Percentiles rank a stretch among this genome's conserved stretches.
Evolutionary conservation across 31 red algal genomes (phyloP).

Genomic region (Bonnemaisonia californica): DNA sequence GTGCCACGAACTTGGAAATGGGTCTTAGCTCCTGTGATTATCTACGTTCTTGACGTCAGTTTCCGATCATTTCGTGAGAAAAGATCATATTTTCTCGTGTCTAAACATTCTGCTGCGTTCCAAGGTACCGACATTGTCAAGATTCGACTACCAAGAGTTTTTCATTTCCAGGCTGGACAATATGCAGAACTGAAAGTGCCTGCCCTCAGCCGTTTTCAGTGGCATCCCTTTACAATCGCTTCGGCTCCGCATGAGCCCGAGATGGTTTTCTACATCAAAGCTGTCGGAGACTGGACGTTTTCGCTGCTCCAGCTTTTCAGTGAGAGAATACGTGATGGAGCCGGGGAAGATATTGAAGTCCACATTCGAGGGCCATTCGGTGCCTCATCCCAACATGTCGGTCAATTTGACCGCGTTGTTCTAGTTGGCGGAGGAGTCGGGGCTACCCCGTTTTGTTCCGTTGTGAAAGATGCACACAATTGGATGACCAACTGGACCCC

Average conservation of each 20-base stretch:
- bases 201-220: conserved; percentile 70
- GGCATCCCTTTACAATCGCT: conserved; percentile 93
- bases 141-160: conserved; percentile 76
- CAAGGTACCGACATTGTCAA: conserved; percentile 70
- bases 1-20: conserved; percentile 82
- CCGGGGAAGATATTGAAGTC: conserved; percentile 72
- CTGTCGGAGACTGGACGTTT: conserved; percentile 84
- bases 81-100: conserved; percentile 72
- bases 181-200: conserved; percentile 89
- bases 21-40: conserved; percentile 65
- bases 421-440: conserved; percentile 86
- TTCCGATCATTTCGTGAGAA: conserved; percentile 51
- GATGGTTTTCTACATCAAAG: conserved; percentile 90
- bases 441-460: conserved; percentile 85
- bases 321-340: conserved; percentile 34
- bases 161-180: conserved; percentile 88
- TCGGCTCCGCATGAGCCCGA: conserved; percentile 82
- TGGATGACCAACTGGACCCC: conserved; percentile 85
- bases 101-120: conserved; percentile 77
- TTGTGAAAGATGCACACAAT: conserved; percentile 73
- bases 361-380: conserved; percentile 88
- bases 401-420: conserved; percentile 85
- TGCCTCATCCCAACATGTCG: conserved; percentile 81
- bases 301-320: conserved; percentile 74
- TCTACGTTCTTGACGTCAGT: conserved; percentile 70